phyloP scores from a whole-genome alignment of 2,329 filamentous ascomycete species.

The Zymoseptoria ardabiliae region DNA sequence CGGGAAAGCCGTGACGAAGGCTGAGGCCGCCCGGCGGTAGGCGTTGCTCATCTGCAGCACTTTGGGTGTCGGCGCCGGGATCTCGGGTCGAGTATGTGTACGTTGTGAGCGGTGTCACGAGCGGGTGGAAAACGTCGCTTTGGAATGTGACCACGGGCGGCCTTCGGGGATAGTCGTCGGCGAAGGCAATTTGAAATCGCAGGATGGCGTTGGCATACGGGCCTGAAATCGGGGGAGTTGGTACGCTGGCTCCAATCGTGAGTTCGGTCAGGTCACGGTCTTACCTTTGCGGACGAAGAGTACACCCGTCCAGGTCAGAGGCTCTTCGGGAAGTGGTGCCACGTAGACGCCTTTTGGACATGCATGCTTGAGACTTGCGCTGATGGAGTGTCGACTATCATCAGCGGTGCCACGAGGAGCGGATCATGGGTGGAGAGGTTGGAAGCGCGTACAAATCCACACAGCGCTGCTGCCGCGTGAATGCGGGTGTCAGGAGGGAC shows the following conservation, averaged over 20 bases:
- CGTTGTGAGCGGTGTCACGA: constrained; percentile 87
- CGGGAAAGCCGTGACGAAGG: constrained; percentile 79
- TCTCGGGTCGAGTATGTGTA: constrained; percentile 84
- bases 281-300: constrained; percentile 83
- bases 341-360: constrained; percentile 84
- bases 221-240: constrained; percentile 46
- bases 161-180: constrained; percentile 66
- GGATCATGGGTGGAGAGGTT: neutral
- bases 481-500: constrained; percentile 22
- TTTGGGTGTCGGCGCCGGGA: constrained; percentile 67
- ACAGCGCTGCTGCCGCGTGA: constrained; percentile 69
- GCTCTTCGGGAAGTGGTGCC: constrained; percentile 72
- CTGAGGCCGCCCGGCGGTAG: constrained; percentile 86
- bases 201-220: constrained; percentile 83
- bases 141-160: constrained; percentile 82
- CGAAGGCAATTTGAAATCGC: constrained; percentile 84
- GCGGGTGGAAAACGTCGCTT: constrained; percentile 89
- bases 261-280: neutral
- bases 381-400: constrained; percentile 7
- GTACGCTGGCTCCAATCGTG: constrained; percentile 1
- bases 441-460: constrained; percentile 61
- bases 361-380: constrained; percentile 42
- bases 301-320: constrained; percentile 80
- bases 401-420: constrained; percentile 7
- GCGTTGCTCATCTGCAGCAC: constrained; percentile 73